Evolutionary conservation across 768 basidiomycete species (phyloP).

Genomic region (Pisolithus albus): DNA sequence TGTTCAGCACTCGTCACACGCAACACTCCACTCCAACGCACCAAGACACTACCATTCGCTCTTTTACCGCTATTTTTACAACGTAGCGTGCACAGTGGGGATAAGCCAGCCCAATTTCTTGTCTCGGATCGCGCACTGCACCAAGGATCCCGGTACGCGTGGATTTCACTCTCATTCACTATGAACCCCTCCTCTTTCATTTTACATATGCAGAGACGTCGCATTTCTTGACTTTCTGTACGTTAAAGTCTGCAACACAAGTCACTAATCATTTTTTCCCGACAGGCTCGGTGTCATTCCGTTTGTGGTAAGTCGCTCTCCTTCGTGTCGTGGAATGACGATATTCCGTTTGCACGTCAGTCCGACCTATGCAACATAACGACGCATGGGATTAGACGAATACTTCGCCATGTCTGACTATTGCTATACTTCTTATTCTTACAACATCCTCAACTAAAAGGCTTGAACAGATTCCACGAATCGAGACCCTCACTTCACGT

Average conservation of each 20-base stretch:
- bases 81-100: too few species aligned
- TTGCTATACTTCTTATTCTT: background rate
- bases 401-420: constrained; percentile 39
- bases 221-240: background rate
- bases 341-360: constrained; percentile 61
- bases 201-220: background rate
- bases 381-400: constrained; percentile 33
- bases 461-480: constrained; percentile 2
- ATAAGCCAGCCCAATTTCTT: background rate
- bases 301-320: constrained; percentile 13
- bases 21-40: too few species aligned
- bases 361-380: constrained; percentile 33
- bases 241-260: background rate
- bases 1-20: background rate
- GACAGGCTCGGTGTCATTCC: background rate
- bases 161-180: background rate
- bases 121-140: background rate
- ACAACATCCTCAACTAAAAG: constrained; percentile 5
- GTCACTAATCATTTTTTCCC: background rate
- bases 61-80: background rate
- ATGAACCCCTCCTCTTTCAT: background rate
- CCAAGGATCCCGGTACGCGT: background rate
- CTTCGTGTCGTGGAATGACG: constrained; percentile 29
- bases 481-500: background rate
- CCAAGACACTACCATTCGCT: background rate